Conservation (phyloP, 2,329 filamentous ascomycete genomes). For the Trichoderma sp. region DNA sequence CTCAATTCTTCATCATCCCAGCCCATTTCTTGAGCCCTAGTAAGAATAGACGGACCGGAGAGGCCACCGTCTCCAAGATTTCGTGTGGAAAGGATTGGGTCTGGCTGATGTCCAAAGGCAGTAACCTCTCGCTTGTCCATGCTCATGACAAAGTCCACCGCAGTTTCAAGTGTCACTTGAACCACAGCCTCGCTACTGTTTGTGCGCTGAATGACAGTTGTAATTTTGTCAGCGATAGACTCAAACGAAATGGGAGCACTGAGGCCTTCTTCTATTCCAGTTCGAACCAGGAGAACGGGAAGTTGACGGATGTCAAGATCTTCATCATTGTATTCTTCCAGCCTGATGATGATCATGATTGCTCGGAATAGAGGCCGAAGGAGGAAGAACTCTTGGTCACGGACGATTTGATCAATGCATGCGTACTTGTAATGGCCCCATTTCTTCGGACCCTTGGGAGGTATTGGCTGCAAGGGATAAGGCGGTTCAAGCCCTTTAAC, state of each 20-base stretch:
- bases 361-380: not conserved
- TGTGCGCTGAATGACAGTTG: not conserved
- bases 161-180: not conserved
- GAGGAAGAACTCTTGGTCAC: not conserved
- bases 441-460: not conserved
- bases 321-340: not conserved
- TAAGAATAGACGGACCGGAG: not conserved
- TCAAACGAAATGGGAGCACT: constrained; percentile 18
- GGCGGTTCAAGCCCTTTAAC: not conserved
- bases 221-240: constrained; percentile 4
- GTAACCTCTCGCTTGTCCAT: not conserved
- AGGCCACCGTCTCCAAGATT: not conserved
- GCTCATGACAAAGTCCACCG: not conserved
- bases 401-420: not conserved
- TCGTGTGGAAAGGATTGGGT: not conserved
- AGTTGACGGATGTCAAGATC: not conserved
- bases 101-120: not conserved
- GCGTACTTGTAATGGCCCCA: not conserved
- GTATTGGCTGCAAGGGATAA: not conserved
- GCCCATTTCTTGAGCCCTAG: not conserved
- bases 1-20: not conserved
- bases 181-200: not conserved
- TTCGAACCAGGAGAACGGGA: constrained; percentile 14
- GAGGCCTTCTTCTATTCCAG: not conserved
- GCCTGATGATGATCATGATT: not conserved